Conservation (phyloP, 192 early-diverging fungal species). For the Mortierella antarctica region DNA sequence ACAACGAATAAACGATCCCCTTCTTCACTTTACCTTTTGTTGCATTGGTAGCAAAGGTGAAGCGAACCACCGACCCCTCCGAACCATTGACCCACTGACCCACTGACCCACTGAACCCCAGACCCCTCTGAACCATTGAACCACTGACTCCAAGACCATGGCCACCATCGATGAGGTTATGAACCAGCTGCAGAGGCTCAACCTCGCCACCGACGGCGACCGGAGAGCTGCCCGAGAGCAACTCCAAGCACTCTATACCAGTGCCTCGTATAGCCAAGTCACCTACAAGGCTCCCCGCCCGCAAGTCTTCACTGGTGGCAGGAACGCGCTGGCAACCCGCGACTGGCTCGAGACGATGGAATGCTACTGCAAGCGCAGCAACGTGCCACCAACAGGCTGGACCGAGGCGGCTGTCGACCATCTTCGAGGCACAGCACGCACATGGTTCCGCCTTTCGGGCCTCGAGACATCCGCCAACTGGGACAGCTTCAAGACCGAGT, state of each 20-base stretch:
- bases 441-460: background rate
- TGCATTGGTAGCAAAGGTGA: too few relatives aligned
- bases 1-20: too few relatives aligned
- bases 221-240: background rate
- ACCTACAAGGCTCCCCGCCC: background rate
- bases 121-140: too few relatives aligned
- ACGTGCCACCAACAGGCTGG: background rate
- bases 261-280: background rate
- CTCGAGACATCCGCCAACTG: background rate
- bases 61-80: too few relatives aligned
- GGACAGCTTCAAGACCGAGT: background rate
- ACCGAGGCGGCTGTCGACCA: background rate
- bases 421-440: background rate
- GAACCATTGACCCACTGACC: too few relatives aligned
- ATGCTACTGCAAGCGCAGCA: slow-evolving; percentile 4
- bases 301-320: background rate
- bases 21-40: too few relatives aligned
- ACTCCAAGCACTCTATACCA: background rate
- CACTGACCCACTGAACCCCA: too few relatives aligned
- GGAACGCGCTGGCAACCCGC: background rate
- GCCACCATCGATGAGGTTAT: background rate
- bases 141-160: too few relatives aligned
- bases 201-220: background rate
- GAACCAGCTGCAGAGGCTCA: background rate
- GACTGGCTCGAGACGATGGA: slow-evolving; percentile 3